phyloP scores from a whole-genome alignment of 1,284 basidiomycete genomes.

The Phylloporus sp. region DNA sequence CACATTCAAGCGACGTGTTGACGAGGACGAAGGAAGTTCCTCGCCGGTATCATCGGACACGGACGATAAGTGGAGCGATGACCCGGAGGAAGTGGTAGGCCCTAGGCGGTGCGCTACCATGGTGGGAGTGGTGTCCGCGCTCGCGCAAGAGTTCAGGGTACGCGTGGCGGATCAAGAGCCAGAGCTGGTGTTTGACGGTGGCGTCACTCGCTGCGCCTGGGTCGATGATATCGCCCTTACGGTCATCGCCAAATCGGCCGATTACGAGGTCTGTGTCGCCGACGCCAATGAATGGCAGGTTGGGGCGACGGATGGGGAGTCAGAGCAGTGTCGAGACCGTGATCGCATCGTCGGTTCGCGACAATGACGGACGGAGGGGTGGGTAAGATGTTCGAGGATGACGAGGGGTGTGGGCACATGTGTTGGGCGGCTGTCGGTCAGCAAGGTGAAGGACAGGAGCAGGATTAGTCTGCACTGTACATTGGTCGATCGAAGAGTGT shows the following conservation, averaged over 20 bases:
- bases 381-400: constrained; percentile 25
- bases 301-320: constrained; percentile 52
- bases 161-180: constrained; percentile 29
- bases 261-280: neutral
- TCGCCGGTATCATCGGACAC: constrained; percentile 54
- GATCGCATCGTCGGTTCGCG: constrained; percentile 46
- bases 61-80: constrained; percentile 47
- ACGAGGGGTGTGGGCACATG: constrained; percentile 57
- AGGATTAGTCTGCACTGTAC: neutral
- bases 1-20: constrained; percentile 32
- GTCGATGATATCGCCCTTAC: constrained; percentile 16
- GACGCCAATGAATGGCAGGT: neutral
- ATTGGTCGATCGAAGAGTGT: too few relatives aligned
- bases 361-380: constrained; percentile 32
- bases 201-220: constrained; percentile 52
- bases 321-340: constrained; percentile 72
- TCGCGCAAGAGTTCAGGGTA: constrained; percentile 24
- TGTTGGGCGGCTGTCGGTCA: constrained; percentile 53
- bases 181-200: constrained; percentile 64
- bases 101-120: too few relatives aligned
- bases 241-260: constrained; percentile 12
- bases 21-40: constrained; percentile 48
- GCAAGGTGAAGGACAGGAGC: constrained; percentile 2
- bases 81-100: constrained; percentile 23
- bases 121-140: constrained; percentile 14